Evolutionary conservation across 164 flowering plant genomes (phyloP).

Genomic region (Buxus sempervirens): DNA sequence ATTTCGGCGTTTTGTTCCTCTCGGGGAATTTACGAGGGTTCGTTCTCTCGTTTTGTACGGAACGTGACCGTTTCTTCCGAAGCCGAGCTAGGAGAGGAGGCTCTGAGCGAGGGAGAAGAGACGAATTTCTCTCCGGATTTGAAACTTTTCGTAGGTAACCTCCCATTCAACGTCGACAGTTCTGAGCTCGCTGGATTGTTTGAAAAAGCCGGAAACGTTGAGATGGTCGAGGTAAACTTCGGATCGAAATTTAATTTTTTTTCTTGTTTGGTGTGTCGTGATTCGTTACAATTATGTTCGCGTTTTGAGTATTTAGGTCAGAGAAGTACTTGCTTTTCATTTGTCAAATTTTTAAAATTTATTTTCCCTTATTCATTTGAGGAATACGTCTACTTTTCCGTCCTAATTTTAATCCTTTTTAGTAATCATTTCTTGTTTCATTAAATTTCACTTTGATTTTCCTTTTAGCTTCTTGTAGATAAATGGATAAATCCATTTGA

Average conservation of each 20-base stretch:
- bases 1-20: conserved; percentile 20
- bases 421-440: no score
- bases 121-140: conserved; percentile 45
- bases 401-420: no score
- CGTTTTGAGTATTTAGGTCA: background rate
- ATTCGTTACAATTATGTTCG: background rate
- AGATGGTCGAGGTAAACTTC: conserved; percentile 80
- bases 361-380: no score
- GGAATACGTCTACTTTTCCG: no score
- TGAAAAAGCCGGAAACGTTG: conserved; percentile 73
- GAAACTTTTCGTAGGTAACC: conserved; percentile 77
- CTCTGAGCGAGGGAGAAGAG: conserved; percentile 22
- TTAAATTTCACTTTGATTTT: no score
- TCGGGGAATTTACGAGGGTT: background rate
- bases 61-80: conserved; percentile 40
- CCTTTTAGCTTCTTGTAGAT: no score
- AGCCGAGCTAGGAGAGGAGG: conserved; percentile 41
- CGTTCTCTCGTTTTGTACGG: conserved; percentile 37
- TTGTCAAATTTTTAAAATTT: no score
- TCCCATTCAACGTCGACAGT: conserved; percentile 68
- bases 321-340: no score
- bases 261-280: background rate
- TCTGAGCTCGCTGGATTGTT: conserved; percentile 65
- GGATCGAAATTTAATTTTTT: background rate
- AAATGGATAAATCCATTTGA: no score